Percentiles rank a stretch among this genome's conserved stretches.
Conservation (phyloP, 148 eudicot species). For the Selenicereus undatus region DNA sequence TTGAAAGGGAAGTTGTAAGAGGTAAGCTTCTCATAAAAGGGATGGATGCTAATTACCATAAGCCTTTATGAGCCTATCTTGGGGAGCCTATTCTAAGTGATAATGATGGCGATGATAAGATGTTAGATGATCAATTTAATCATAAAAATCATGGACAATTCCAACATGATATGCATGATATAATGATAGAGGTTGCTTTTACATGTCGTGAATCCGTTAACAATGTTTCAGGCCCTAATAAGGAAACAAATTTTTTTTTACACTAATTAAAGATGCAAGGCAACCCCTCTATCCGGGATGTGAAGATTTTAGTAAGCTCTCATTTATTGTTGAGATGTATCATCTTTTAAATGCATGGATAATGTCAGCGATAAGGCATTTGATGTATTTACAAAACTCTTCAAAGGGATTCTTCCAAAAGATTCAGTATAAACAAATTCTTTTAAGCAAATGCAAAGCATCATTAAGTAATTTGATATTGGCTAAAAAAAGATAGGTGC, state of each 20-base stretch:
- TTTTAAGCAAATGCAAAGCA: not conserved
- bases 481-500: not conserved
- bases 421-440: not conserved
- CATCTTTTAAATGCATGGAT: not conserved
- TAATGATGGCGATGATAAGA: no score
- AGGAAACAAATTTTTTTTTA: constrained; percentile 2
- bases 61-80: no score
- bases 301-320: constrained; percentile 6
- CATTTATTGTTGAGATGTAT: constrained; percentile 12
- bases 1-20: no score
- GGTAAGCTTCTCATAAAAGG: no score
- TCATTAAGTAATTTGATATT: not conserved
- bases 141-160: no score
- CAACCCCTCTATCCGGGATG: constrained; percentile 16
- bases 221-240: not conserved
- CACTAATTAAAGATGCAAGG: constrained; percentile 1
- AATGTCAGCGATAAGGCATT: not conserved
- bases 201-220: not conserved
- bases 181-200: constrained; percentile 2
- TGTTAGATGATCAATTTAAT: no score
- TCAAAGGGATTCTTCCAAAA: constrained; percentile 1
- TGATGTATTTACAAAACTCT: not conserved
- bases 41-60: no score
- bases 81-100: no score
- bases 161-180: not conserved